These are phyloP conservation scores for Cordyceps militaris DNA, from an alignment of 2,329 filamentous ascomycete species.

Conservation along the genomic window DNA sequence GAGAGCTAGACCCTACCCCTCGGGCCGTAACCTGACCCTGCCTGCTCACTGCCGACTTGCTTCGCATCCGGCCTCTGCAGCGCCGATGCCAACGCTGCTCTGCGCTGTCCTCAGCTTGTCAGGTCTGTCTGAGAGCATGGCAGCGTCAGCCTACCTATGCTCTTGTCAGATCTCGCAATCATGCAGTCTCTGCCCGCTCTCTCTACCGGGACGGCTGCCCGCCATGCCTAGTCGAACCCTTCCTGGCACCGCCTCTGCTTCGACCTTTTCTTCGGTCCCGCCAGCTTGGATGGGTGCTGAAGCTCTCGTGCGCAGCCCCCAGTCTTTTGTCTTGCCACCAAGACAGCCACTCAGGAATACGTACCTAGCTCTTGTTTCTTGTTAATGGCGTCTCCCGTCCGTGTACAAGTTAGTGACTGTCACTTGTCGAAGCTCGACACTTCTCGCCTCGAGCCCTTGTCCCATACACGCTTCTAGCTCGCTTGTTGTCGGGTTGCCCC, in stretches of 20 bases:
- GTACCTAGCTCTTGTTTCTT: neutral
- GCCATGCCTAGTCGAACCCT: neutral
- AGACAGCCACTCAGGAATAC: neutral
- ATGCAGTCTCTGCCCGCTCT: neutral
- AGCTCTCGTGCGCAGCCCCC: conserved; percentile 16
- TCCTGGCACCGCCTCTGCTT: neutral
- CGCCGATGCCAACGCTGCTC: neutral
- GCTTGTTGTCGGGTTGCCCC: conserved; percentile 26
- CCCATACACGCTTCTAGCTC: conserved; percentile 9
- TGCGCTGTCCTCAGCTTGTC: neutral
- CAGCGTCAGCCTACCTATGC: conserved; percentile 13
- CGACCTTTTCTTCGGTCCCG: conserved; percentile 21
- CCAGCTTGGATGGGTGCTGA: conserved; percentile 29
- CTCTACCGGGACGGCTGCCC: neutral
- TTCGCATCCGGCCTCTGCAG: neutral
- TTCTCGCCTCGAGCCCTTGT: neutral
- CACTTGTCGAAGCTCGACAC: neutral
- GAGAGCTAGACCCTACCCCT: neutral
- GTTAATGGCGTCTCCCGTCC: neutral
- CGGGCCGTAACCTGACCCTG: neutral
- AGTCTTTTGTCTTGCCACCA: conserved; percentile 16
- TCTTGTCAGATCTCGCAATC: conserved; percentile 26
- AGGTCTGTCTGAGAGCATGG: conserved; percentile 24
- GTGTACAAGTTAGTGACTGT: neutral
- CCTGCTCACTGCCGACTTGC: neutral